Evolutionary conservation across 2,329 filamentous ascomycete species (phyloP), one percentile per base, ranked within the genome.

Genomic region (Hypocrella siamensis): DNA sequence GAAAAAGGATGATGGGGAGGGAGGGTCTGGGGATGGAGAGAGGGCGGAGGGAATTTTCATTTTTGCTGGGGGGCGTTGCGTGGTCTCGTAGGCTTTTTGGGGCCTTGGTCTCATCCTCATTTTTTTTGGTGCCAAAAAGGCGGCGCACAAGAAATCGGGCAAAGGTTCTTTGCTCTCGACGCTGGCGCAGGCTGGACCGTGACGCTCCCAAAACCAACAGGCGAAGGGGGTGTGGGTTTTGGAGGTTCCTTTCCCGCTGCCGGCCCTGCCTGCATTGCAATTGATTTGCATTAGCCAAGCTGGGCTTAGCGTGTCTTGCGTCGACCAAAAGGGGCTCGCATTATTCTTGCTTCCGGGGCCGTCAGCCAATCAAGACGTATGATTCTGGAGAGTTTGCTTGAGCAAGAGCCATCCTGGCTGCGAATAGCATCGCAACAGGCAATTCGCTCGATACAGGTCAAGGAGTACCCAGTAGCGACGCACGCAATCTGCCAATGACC

Each of bases 31-130:
- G 43, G 41, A 45, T 41, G 37, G 32, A 38, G 38, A 28, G 35
- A 39, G 36, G 38, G 34, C 40, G 42, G 45, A 48, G 40, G 45
- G 44, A 39, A 42, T 46, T 46, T 48, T 44, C 41, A 44, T 46
- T 42, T 48, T 42, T 41, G 44, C 40, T 42, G 42, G 48, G 45
- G 46, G 41, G 40, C 31, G 38, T 37, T 42, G 40, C 37, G 43
- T 41, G 54, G 49, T 54, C 51, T 54, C 47, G 51, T 46, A 47
- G 42, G 44, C 42, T 26, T 52, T 51, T 49, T 51, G 47, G 47
- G 48, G 49, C 40, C 44, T 50, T 54, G 48, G 52, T 54, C 47
- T 54, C 48, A 54, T 56, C 51, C 50, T 51, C 48, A 41, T 49
- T 52, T 54, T 52, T 54, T 46, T 52, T 51, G 49, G 52, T 49